Base-by-base conservation (phyloP, 768 basidiomycete genomes). In the Termitomyces sp. region DNA sequence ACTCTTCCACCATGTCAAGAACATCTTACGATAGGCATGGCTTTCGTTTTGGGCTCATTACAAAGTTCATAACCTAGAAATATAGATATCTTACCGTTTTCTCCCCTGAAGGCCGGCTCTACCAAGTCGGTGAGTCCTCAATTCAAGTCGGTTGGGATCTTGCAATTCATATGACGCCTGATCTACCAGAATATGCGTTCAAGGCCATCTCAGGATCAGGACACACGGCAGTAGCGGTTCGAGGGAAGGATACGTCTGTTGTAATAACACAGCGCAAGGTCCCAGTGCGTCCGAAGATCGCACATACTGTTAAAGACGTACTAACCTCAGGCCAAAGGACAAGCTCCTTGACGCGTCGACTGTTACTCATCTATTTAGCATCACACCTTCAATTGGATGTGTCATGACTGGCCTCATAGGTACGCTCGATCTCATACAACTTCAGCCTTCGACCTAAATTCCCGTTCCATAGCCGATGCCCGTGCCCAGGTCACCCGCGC, bases 221-320 rank as follows among this genome's bases (percentile, higher is more conserved):
- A 1, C 93, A 98, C 66, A 98, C 97, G 2, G 85, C 96, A 1
- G 81, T 99, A 48, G 82, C 95, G 16, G 89, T 98, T 42, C 78
- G 96, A 64, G 97, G 97, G 16, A 91, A 91, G 70, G 95, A 98
- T 63, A 96, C 94, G 5, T 81, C 89, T 5, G 94, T 98, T 7
- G 90, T 98, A 39, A 94, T 99, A 63, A 98, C 96, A 20, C 97
- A 98, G 76, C 94, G 94, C 76, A 98, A 98, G 78, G 89, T 99
- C 35, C 94, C 97, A 25, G 96, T 98, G 65, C 62, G 91, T 82
- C 38, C 18, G 38, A 15, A 25, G 11, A 12, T 23, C 27, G 40
- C 23, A 27, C 23, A 18, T 52, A 15, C 35, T 20, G 22, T 39
- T 36, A 15, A 49, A 11, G 31, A 47, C 40, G 52, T 15, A 43